A percentile compares a stretch with the other conserved stretches of the same genome.
Conservation (phyloP, 2,329 filamentous ascomycete genomes). For the Pleurostoma richardsiae region DNA sequence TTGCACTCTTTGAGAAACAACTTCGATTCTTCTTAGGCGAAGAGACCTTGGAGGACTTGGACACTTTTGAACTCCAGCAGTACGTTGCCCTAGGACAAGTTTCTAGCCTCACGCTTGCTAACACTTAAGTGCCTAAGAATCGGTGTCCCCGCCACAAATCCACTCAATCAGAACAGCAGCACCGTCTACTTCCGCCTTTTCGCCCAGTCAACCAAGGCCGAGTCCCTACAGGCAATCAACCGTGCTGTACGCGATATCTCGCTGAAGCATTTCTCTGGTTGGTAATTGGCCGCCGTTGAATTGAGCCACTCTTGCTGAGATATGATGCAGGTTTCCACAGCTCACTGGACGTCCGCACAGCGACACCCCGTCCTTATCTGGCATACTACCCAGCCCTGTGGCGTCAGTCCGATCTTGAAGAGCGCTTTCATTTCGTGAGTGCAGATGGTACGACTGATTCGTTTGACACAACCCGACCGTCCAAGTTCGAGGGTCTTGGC, state of each 20-base stretch:
- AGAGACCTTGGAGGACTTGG: not conserved
- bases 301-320: not conserved
- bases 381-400: not conserved
- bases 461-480: too few relatives aligned
- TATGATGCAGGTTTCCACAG: too few relatives aligned
- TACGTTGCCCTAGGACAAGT: not conserved
- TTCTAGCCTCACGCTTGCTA: too few relatives aligned
- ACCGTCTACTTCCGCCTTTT: not conserved
- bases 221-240: not conserved
- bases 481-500: too few relatives aligned
- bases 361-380: not conserved
- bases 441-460: too few relatives aligned
- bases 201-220: not conserved
- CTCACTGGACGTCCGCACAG: too few relatives aligned
- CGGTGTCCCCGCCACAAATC: not conserved
- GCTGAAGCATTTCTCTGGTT: not conserved
- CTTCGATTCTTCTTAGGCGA: slow-evolving; percentile 10
- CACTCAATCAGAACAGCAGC: not conserved
- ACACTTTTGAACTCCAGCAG: not conserved
- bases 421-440: too few relatives aligned
- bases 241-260: too few relatives aligned
- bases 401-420: too few relatives aligned
- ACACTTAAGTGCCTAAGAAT: not conserved
- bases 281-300: not conserved
- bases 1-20: slow-evolving; percentile 13